A percentile compares a stretch with the other conserved stretches of the same genome.
phyloP scores from a whole-genome alignment of 2,329 filamentous ascomycete genomes.

The Aspergillus puulaauensis region DNA sequence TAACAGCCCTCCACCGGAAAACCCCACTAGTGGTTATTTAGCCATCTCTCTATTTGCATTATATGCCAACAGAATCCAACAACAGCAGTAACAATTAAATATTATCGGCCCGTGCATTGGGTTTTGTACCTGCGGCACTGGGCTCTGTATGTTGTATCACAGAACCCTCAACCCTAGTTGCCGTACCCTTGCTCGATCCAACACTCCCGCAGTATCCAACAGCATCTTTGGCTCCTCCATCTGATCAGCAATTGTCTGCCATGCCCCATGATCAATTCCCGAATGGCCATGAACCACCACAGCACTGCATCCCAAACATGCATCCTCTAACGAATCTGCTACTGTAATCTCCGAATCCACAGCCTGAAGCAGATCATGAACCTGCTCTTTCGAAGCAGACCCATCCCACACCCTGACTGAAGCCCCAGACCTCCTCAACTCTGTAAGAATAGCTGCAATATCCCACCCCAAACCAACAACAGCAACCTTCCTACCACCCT shows the following conservation, averaged over 20 bases:
- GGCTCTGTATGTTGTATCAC: background rate
- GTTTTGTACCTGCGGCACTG: too few species aligned
- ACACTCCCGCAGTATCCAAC: conserved; percentile 5
- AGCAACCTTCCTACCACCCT: background rate
- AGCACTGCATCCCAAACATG: conserved; percentile 14
- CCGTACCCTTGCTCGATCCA: conserved; percentile 16
- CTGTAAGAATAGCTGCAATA: conserved; percentile 3
- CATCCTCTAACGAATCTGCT: conserved; percentile 9
- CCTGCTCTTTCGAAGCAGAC: background rate
- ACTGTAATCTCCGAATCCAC: conserved; percentile 6
- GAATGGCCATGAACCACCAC: conserved; percentile 9
- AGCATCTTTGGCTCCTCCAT: conserved; percentile 13
- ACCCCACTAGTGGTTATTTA: too few species aligned
- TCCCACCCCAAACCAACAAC: background rate
- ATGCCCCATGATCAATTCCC: conserved; percentile 2
- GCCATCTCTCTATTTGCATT: too few species aligned
- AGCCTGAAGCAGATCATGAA: background rate
- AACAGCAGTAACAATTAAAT: too few species aligned
- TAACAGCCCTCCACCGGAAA: conserved; percentile 15
- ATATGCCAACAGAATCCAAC: too few species aligned
- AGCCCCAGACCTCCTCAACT: conserved; percentile 8
- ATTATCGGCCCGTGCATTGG: too few species aligned
- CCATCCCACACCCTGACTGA: conserved; percentile 3
- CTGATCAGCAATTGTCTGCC: conserved; percentile 10
- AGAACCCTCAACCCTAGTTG: conserved; percentile 17